Evolutionary conservation across 345 rosid species (phyloP).

Genomic region (Bruguiera parviflora): DNA sequence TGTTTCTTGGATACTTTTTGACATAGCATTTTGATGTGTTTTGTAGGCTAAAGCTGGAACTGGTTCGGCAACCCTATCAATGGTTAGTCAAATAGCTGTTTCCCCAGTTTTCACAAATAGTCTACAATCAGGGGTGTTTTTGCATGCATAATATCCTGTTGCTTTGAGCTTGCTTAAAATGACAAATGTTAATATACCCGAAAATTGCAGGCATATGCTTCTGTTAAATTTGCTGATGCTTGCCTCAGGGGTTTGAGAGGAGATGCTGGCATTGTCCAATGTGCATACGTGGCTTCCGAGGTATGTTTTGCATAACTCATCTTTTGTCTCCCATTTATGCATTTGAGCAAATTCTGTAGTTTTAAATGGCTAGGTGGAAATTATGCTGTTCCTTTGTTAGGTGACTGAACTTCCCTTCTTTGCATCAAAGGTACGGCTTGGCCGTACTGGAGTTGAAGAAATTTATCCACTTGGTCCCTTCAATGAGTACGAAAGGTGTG

Average conservation of each 20-base stretch:
- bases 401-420: constrained; percentile 97
- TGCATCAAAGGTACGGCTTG: constrained; percentile 77
- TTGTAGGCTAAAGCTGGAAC: constrained; percentile 96
- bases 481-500: constrained; percentile 80
- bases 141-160: too few species aligned
- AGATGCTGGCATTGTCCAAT: constrained; percentile 61
- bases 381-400: constrained; percentile 25
- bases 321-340: not conserved
- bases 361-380: not conserved
- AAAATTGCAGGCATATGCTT: constrained; percentile 80
- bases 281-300: constrained; percentile 82
- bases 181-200: not conserved
- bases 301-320: constrained; percentile 25
- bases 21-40: constrained; percentile 5
- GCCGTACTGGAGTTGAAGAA: constrained; percentile 76
- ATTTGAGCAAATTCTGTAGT: not conserved
- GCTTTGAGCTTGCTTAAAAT: not conserved
- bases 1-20: not conserved
- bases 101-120: not conserved
- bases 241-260: constrained; percentile 86
- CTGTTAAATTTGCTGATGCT: constrained; percentile 96
- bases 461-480: constrained; percentile 73
- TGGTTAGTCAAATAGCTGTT: constrained; percentile 46
- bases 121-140: not conserved
- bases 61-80: constrained; percentile 94